phyloP scores from a whole-genome alignment of 352 stramenopile genomes.

The Pythium sp. region DNA sequence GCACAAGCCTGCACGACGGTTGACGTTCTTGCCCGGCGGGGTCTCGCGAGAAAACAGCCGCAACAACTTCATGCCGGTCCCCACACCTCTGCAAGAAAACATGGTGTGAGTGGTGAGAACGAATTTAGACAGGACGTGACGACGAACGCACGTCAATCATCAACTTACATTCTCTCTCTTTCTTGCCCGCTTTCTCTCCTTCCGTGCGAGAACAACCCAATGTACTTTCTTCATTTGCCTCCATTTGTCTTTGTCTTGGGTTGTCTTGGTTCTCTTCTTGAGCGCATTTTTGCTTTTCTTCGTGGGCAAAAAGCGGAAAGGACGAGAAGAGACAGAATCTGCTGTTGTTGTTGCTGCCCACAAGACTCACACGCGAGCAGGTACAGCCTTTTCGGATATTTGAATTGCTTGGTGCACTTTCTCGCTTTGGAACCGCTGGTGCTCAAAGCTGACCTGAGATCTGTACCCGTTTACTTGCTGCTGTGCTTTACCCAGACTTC shows the following conservation, averaged over 20 bases:
- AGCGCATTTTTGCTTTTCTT: constrained; percentile 1
- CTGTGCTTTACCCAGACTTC: neutral
- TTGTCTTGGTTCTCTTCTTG: neutral
- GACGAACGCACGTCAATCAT: neutral
- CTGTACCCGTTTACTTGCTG: neutral
- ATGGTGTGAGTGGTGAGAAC: constrained; percentile 12
- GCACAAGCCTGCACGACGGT: constrained; percentile 31
- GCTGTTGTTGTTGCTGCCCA: neutral
- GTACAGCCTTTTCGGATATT: neutral
- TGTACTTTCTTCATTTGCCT: constrained; percentile 10
- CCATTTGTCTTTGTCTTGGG: neutral
- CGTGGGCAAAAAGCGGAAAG: neutral
- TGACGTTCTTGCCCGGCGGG: constrained; percentile 21
- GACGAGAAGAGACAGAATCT: neutral
- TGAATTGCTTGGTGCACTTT: neutral
- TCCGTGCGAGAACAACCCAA: neutral
- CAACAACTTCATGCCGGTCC: constrained; percentile 10
- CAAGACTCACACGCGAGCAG: neutral
- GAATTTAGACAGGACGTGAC: constrained; percentile 13
- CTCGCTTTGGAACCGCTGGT: neutral
- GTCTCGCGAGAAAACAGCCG: constrained; percentile 23
- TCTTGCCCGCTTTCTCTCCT: neutral
- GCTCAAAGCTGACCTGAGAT: neutral
- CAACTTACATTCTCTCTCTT: neutral
- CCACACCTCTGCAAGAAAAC: constrained; percentile 13